These are phyloP conservation scores for Butyriboletus appendiculatus DNA, from an alignment of 1,284 basidiomycete species.

Conservation along the genomic window DNA sequence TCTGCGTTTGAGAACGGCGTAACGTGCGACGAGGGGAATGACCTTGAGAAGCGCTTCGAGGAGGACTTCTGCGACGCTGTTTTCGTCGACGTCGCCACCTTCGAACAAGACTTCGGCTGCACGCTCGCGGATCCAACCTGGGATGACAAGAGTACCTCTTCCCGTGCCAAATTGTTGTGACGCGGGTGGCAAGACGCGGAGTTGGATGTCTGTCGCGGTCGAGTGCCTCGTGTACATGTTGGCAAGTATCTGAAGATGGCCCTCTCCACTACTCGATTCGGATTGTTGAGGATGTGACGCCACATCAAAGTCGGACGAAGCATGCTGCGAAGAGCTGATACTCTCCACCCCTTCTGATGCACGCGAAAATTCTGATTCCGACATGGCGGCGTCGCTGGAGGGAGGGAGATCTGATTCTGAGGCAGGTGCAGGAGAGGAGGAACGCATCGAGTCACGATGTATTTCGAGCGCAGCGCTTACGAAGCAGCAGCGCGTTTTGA, in stretches of 20 bases:
- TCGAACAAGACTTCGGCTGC: conserved; percentile 91
- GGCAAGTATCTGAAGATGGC: conserved; percentile 61
- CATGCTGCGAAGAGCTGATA: conserved; percentile 47
- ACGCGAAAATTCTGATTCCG: conserved; percentile 66
- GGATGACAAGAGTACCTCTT: conserved; percentile 79
- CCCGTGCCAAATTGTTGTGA: conserved; percentile 69
- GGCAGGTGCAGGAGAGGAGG: conserved; percentile 43
- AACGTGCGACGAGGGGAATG: neutral
- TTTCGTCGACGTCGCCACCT: conserved; percentile 84
- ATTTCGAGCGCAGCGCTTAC: conserved; percentile 60
- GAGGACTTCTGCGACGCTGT: conserved; percentile 79
- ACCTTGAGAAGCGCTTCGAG: conserved; percentile 81
- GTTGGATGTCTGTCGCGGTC: conserved; percentile 67
- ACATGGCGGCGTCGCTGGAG: conserved; percentile 52
- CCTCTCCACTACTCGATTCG: conserved; percentile 38
- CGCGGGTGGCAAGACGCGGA: conserved; percentile 64
- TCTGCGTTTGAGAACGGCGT: neutral
- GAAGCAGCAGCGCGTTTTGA: conserved; percentile 82
- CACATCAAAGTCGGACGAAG: conserved; percentile 61
- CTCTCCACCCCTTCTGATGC: conserved; percentile 53
- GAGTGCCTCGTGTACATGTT: conserved; percentile 72
- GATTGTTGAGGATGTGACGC: conserved; percentile 41
- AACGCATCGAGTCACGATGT: conserved; percentile 38
- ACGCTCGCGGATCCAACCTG: conserved; percentile 93
- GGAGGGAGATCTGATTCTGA: conserved; percentile 58